These are phyloP conservation scores for Aspergillus campestris DNA, from an alignment of 495 filamentous ascomycete species.

Conservation along the genomic window DNA sequence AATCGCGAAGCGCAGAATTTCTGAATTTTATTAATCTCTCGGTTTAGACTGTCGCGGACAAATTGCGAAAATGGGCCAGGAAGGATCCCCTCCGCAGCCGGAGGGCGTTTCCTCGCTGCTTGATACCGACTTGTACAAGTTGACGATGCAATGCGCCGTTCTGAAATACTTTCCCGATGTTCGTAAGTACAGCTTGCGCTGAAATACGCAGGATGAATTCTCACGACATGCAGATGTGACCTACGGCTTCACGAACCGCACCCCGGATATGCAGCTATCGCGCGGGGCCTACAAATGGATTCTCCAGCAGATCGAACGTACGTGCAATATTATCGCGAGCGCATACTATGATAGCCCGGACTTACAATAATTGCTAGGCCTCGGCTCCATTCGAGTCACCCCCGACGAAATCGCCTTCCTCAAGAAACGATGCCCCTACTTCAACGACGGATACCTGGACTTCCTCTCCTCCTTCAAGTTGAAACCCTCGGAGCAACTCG, in stretches of 20 bases:
- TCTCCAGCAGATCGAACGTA: constrained; percentile 68
- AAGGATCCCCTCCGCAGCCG: constrained; percentile 26
- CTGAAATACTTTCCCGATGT: constrained; percentile 82
- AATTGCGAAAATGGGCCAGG: constrained; percentile 21
- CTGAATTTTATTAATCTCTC: too few species aligned
- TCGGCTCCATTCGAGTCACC: constrained; percentile 50
- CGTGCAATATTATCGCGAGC: constrained; percentile 8
- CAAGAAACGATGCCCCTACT: constrained; percentile 70
- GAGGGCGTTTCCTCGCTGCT: constrained; percentile 83
- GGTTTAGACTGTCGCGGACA: too few species aligned
- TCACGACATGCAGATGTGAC: constrained; percentile 53
- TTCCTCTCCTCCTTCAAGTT: constrained; percentile 77
- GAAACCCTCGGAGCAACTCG: constrained; percentile 69
- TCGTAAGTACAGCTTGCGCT: constrained; percentile 33
- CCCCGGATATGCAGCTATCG: constrained; percentile 83
- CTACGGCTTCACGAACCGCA: constrained; percentile 91
- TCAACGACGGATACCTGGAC: constrained; percentile 64
- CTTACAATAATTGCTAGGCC: too few species aligned
- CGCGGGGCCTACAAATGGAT: constrained; percentile 81
- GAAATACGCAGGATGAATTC: background rate
- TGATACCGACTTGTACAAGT: constrained; percentile 95
- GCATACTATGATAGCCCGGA: background rate
- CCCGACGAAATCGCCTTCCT: constrained; percentile 73
- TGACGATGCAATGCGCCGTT: constrained; percentile 98
- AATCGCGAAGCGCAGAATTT: too few species aligned